A percentile compares a stretch with the other conserved stretches of the same genome.
Evolutionary conservation across 2,329 filamentous ascomycete species (phyloP).

Genomic region (Chalaropsis ovoidea): DNA sequence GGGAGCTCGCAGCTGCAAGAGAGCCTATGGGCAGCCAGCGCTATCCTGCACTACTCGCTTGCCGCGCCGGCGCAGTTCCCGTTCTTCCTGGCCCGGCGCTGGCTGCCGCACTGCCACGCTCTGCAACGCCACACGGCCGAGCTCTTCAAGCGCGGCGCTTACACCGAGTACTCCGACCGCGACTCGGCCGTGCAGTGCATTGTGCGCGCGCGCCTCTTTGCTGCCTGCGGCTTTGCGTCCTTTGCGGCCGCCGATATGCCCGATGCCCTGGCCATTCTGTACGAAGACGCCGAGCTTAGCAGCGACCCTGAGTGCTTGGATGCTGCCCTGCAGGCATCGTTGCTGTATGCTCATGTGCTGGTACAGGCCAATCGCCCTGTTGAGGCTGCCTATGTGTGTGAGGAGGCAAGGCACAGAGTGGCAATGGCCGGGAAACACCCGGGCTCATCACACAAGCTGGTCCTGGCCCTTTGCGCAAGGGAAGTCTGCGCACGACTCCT

Average conservation of each 20-base stretch:
- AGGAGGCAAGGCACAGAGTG: neutral
- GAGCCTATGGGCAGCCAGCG: constrained; percentile 1
- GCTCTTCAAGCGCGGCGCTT: constrained; percentile 3
- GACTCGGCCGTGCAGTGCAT: constrained; percentile 5
- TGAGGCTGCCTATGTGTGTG: neutral
- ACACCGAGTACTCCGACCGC: neutral
- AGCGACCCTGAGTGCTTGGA: neutral
- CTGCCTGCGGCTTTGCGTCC: constrained; percentile 4
- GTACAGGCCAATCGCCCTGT: constrained; percentile 7
- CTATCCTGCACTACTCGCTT: constrained; percentile 4
- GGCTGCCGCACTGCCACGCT: constrained; percentile 4
- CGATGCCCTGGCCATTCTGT: neutral
- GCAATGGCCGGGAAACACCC: too few species aligned
- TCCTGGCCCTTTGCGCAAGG: constrained; percentile 3
- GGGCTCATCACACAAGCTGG: neutral
- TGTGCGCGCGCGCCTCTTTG: constrained; percentile 7
- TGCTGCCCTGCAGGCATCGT: neutral
- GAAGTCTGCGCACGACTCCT: neutral
- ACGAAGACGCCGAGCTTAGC: neutral
- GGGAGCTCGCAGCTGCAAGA: constrained; percentile 7
- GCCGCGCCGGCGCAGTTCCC: neutral
- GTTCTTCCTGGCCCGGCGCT: constrained; percentile 6
- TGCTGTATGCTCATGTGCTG: constrained; percentile 1
- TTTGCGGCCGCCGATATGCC: constrained; percentile 6
- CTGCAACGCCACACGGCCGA: constrained; percentile 6